phyloP scores from a whole-genome alignment of 768 basidiomycete species.

The Tephrocybe rancida region DNA sequence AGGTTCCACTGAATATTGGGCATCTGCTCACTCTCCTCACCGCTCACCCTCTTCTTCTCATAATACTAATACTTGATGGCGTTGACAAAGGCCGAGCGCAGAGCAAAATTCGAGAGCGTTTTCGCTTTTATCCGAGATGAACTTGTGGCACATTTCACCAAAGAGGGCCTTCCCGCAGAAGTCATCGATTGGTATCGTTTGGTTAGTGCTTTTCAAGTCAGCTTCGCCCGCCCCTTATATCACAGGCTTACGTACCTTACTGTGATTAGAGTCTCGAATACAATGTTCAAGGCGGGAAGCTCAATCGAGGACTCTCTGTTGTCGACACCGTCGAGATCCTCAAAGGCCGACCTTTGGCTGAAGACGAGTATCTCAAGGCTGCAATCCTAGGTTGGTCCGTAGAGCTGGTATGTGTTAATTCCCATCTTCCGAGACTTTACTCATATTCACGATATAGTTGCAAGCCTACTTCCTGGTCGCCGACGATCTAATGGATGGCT shows the following conservation, averaged over 20 bases:
- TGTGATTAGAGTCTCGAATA: slow-evolving; percentile 74
- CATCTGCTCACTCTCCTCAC: background rate
- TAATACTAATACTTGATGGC: slow-evolving; percentile 8
- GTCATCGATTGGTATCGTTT: slow-evolving; percentile 82
- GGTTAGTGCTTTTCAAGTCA: slow-evolving; percentile 47
- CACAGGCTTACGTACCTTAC: background rate
- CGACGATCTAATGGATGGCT: slow-evolving; percentile 97
- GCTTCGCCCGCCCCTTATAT: background rate
- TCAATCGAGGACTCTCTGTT: slow-evolving; percentile 93
- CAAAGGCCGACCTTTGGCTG: slow-evolving; percentile 65
- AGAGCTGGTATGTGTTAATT: slow-evolving; percentile 67
- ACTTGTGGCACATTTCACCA: slow-evolving; percentile 65
- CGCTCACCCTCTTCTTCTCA: background rate
- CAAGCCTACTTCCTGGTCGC: slow-evolving; percentile 97
- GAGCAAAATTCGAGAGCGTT: slow-evolving; percentile 68
- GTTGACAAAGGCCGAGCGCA: slow-evolving; percentile 27
- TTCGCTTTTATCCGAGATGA: slow-evolving; percentile 77
- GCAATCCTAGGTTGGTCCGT: slow-evolving; percentile 95
- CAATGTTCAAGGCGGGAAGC: slow-evolving; percentile 94
- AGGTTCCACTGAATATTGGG: background rate
- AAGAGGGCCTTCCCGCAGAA: slow-evolving; percentile 79
- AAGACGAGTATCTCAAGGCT: slow-evolving; percentile 86
- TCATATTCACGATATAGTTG: slow-evolving; percentile 50
- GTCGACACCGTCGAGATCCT: slow-evolving; percentile 92
- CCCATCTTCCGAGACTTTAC: background rate